A percentile compares a stretch with the other conserved stretches of the same genome.
Evolutionary conservation across 345 rosid genomes (phyloP).

Genomic region (Ceriops zippeliana): DNA sequence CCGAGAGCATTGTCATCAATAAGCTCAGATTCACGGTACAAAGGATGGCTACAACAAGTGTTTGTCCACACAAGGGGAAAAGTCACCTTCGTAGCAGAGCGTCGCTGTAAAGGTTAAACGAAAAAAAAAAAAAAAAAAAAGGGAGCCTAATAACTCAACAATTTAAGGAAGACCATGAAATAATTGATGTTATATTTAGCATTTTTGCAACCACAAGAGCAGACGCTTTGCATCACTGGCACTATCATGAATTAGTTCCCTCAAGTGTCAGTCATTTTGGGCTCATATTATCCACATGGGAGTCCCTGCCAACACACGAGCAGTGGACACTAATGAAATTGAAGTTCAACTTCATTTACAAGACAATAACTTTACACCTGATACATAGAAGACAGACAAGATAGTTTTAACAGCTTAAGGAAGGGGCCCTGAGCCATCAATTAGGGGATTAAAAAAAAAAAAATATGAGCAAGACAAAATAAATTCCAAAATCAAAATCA

Average conservation of each 20-base stretch:
- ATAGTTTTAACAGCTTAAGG: too few relatives aligned
- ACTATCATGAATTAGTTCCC: background rate
- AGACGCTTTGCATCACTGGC: background rate
- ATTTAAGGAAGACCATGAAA: too few relatives aligned
- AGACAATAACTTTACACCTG: too few relatives aligned
- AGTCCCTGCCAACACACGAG: background rate
- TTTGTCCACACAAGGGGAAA: constrained; percentile 99
- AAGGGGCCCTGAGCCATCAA: too few relatives aligned
- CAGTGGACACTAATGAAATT: background rate
- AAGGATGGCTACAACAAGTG: constrained; percentile 98
- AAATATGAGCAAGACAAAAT: background rate
- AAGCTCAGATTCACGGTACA: constrained; percentile 86
- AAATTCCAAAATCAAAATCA: background rate
- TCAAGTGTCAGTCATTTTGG: background rate
- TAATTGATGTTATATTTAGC: too few relatives aligned
- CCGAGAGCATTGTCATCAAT: constrained; percentile 64
- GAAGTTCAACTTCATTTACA: background rate
- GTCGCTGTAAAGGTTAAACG: constrained; percentile 53
- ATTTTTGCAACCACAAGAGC: too few relatives aligned
- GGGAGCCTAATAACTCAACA: too few relatives aligned
- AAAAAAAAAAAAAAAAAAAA: background rate
- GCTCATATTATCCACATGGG: background rate
- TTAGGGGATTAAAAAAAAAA: background rate
- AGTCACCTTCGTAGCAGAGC: constrained; percentile 90
- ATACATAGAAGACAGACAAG: too few relatives aligned